phyloP scores from a whole-genome alignment of 345 rosid species.

The Bretschneidera sinensis region DNA sequence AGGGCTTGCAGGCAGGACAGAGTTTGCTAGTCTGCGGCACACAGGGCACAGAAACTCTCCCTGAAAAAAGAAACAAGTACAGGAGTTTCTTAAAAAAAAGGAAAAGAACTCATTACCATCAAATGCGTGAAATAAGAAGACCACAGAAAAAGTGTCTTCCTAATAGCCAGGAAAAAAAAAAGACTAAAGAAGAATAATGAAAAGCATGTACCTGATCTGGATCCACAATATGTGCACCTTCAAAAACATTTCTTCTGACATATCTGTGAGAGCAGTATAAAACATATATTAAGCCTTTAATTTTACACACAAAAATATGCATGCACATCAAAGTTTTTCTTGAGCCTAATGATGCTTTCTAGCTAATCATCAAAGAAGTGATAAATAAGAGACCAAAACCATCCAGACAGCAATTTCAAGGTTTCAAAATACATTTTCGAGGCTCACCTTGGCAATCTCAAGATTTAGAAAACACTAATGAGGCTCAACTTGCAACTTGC shows the following conservation, averaged over 20 bases:
- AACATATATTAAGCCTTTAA: constrained; percentile 9
- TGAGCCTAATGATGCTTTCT: neutral
- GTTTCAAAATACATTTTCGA: constrained; percentile 3
- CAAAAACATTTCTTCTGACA: constrained; percentile 64
- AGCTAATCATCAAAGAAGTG: neutral
- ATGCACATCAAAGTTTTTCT: neutral
- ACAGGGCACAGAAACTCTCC: constrained; percentile 97
- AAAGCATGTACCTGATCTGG: constrained; percentile 57
- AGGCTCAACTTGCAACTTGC: no score
- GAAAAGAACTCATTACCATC: constrained; percentile 1
- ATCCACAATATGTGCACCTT: constrained; percentile 85
- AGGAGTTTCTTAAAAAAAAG: constrained; percentile 16
- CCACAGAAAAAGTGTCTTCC: neutral
- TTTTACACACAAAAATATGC: neutral
- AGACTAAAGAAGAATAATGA: neutral
- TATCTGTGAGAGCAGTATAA: constrained; percentile 31
- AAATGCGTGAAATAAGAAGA: neutral
- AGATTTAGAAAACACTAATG: no score
- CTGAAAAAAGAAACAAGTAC: constrained; percentile 37
- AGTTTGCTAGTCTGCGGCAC: constrained; percentile 86
- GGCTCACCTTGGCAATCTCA: neutral
- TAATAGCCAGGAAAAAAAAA: constrained; percentile 3
- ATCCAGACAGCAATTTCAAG: constrained; percentile 6
- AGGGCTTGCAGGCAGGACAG: constrained; percentile 63
- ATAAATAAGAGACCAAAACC: neutral